Evolutionary conservation across 1,139 yeast genomes (phyloP).

Genomic region (Protomyces inouyei): DNA sequence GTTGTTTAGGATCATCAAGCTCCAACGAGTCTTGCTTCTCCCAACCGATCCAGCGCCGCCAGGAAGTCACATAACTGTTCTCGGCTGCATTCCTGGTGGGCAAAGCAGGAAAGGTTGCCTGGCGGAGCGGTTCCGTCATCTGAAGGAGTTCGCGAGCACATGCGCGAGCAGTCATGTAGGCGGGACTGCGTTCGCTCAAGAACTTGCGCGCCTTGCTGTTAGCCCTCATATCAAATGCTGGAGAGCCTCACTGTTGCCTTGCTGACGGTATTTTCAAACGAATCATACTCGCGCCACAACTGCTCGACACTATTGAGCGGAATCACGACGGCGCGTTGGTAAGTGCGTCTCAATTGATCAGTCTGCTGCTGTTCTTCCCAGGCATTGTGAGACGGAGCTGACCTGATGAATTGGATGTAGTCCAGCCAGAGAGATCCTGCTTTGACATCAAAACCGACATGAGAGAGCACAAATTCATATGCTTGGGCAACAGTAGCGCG

Average conservation of each 20-base stretch:
- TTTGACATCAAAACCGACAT: slow-evolving; percentile 72
- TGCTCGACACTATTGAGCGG: slow-evolving; percentile 73
- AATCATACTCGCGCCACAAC: slow-evolving; percentile 74
- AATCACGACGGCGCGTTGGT: slow-evolving; percentile 60
- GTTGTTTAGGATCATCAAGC: slow-evolving; percentile 47
- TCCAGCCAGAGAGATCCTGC: slow-evolving; percentile 77
- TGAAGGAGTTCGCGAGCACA: slow-evolving; percentile 67
- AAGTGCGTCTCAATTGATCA: slow-evolving; percentile 71
- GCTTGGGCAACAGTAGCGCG: slow-evolving; percentile 72
- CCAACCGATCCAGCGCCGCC: slow-evolving; percentile 76
- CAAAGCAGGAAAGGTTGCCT: slow-evolving; percentile 43
- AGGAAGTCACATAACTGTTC: slow-evolving; percentile 47
- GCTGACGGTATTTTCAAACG: slow-evolving; percentile 75
- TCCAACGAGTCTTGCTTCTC: slow-evolving; percentile 69
- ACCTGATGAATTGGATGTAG: slow-evolving; percentile 70
- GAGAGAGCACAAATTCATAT: slow-evolving; percentile 72
- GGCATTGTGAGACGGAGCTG: slow-evolving; percentile 64
- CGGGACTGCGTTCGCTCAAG: slow-evolving; percentile 74
- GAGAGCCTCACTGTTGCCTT: slow-evolving; percentile 48
- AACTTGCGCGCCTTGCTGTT: slow-evolving; percentile 57
- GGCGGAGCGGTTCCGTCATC: slow-evolving; percentile 48
- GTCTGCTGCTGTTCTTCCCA: slow-evolving; percentile 85
- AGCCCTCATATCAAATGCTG: not conserved
- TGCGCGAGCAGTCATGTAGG: slow-evolving; percentile 86
- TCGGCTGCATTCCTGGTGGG: slow-evolving; percentile 40